Evolutionary conservation across 2,329 filamentous ascomycete species (phyloP).

Genomic region (Fusarium sp.): DNA sequence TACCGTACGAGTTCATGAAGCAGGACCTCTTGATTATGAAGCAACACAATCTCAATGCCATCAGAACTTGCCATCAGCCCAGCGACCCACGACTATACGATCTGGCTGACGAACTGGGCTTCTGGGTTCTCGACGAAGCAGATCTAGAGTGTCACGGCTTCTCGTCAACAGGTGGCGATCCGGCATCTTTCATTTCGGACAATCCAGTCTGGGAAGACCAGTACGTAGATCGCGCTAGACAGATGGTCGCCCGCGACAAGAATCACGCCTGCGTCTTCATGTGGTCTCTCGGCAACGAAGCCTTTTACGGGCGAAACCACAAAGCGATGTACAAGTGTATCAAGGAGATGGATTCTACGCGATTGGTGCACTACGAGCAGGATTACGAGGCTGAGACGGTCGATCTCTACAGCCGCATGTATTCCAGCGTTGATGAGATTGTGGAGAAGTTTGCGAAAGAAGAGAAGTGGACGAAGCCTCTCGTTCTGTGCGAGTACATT

Average conservation of each 20-base stretch:
- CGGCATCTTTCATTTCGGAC: background rate
- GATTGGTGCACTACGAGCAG: background rate
- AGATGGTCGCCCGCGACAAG: constrained; percentile 75
- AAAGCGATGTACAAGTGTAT: constrained; percentile 53
- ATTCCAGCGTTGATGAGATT: background rate
- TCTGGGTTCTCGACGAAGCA: background rate
- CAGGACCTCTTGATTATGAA: background rate
- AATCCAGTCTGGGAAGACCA: background rate
- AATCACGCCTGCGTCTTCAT: constrained; percentile 75
- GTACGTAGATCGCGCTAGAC: constrained; percentile 68
- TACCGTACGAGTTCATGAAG: background rate
- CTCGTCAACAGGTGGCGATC: background rate
- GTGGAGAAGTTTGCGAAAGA: background rate
- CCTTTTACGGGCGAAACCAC: constrained; percentile 76
- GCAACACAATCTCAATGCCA: background rate
- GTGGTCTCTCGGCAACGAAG: constrained; percentile 79
- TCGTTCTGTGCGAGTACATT: background rate
- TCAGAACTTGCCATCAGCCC: background rate
- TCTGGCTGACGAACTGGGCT: background rate
- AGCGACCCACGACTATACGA: background rate
- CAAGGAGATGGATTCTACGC: background rate
- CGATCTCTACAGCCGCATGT: background rate
- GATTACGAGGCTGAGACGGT: background rate
- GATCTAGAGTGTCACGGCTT: background rate
- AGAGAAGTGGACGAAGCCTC: background rate